Conservation (phyloP, 306 rosid species). For the Casuarina cunninghamiana region DNA sequence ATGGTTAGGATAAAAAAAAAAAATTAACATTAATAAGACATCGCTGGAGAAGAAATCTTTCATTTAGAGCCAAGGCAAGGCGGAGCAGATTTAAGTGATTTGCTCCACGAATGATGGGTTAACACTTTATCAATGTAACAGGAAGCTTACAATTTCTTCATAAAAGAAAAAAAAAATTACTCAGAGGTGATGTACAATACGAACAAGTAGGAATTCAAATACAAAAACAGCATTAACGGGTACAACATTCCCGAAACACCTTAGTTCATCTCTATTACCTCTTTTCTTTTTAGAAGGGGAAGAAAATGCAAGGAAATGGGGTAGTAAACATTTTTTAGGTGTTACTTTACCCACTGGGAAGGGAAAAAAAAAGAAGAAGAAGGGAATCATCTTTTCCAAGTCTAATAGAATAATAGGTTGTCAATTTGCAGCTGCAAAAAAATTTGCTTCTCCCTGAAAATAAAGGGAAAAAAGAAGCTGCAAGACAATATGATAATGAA, state of each 20-base stretch:
- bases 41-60: neutral
- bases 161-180: neutral
- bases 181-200: neutral
- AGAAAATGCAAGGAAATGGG: too few relatives aligned
- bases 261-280: neutral
- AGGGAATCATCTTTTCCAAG: neutral
- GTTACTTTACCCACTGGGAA: neutral
- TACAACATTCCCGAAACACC: neutral
- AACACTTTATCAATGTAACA: neutral
- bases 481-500: neutral
- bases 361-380: neutral
- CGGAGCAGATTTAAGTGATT: neutral
- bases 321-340: too few relatives aligned
- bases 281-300: neutral
- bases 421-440: neutral
- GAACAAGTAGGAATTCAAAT: neutral
- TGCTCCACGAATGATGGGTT: neutral
- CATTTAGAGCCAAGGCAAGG: neutral
- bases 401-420: neutral
- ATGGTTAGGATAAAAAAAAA: neutral
- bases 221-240: neutral
- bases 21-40: neutral
- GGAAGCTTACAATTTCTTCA: neutral
- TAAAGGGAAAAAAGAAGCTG: neutral
- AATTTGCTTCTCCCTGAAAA: neutral